A percentile compares a stretch with the other conserved stretches of the same genome.
Conservation (phyloP, 2,329 filamentous ascomycete genomes). For the Fragosphaeria purpurea region DNA sequence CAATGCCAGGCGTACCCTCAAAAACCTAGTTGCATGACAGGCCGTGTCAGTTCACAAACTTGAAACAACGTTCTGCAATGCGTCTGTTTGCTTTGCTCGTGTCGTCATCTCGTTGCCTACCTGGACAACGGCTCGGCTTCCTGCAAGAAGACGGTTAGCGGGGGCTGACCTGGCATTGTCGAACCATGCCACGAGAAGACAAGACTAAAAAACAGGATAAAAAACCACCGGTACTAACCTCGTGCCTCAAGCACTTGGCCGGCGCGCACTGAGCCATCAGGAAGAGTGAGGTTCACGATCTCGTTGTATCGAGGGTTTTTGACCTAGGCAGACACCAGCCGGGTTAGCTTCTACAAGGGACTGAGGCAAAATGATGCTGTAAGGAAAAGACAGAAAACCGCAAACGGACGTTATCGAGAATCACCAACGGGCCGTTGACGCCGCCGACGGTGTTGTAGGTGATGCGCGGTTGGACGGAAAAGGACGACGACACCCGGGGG, state of each 20-base stretch:
- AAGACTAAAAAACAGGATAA: conserved; percentile 1
- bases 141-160: conserved; percentile 32
- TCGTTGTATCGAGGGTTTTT: conserved; percentile 98
- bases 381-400: too few species aligned
- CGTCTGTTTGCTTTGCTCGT: not conserved
- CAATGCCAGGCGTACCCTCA: conserved; percentile 91
- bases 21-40: conserved; percentile 58
- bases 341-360: not conserved
- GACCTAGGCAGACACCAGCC: conserved; percentile 50
- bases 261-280: conserved; percentile 86
- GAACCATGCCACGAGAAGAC: not conserved
- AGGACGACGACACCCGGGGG: conserved; percentile 49
- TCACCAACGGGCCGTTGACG: conserved; percentile 95
- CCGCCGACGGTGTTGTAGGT: conserved; percentile 98
- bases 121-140: conserved; percentile 90
- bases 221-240: conserved; percentile 43
- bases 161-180: too few species aligned
- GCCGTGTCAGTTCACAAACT: conserved; percentile 17
- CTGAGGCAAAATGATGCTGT: too few species aligned
- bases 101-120: conserved; percentile 35
- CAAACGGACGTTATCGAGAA: conserved; percentile 77
- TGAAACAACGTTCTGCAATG: not conserved
- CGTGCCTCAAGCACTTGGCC: conserved; percentile 96
- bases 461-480: conserved; percentile 53
- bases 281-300: conserved; percentile 90